A percentile compares a stretch with the other conserved stretches of the same genome.
Conservation (phyloP, 176 grass and related monocot species). For the Oryza coarctata region DNA sequence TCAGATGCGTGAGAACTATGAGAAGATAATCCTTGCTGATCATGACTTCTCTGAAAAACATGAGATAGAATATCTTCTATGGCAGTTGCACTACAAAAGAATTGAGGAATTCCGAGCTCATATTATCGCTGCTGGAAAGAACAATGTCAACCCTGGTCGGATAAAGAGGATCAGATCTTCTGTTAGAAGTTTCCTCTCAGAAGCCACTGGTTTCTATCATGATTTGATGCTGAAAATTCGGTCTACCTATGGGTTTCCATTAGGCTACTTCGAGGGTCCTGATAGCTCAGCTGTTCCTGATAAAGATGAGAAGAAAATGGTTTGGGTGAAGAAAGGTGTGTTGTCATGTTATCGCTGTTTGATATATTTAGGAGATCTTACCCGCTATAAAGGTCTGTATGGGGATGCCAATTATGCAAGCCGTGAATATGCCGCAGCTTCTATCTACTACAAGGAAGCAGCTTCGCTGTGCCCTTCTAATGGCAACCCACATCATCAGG, state of each 20-base stretch:
- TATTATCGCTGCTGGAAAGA: conserved; percentile 67
- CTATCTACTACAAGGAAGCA: conserved; percentile 88
- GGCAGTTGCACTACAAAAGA: conserved; percentile 87
- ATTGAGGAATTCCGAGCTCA: conserved; percentile 90
- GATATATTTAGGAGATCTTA: conserved; percentile 95
- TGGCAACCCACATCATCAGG: conserved; percentile 98
- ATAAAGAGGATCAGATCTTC: conserved; percentile 65
- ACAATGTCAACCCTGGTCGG: conserved; percentile 52
- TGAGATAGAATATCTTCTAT: conserved; percentile 53
- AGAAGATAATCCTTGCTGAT: conserved; percentile 79
- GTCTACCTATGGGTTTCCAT: conserved; percentile 69
- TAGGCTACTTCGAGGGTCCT: conserved; percentile 61
- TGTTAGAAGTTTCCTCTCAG: conserved; percentile 83
- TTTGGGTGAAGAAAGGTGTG: conserved; percentile 66
- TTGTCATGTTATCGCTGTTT: conserved; percentile 90
- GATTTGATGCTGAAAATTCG: conserved; percentile 89
- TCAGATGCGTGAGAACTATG: conserved; percentile 94
- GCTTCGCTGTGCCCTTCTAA: conserved; percentile 69
- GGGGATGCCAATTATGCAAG: conserved; percentile 70
- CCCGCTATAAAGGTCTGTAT: conserved; percentile 86
- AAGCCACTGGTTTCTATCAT: conserved; percentile 91
- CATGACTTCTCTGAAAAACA: conserved; percentile 85
- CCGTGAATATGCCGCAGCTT: conserved; percentile 75
- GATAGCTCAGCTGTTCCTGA: conserved; percentile 37
- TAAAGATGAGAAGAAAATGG: conserved; percentile 57